Base-by-base conservation (phyloP, 805 yeast species). In the Nakazawaea wickerhamii region DNA sequence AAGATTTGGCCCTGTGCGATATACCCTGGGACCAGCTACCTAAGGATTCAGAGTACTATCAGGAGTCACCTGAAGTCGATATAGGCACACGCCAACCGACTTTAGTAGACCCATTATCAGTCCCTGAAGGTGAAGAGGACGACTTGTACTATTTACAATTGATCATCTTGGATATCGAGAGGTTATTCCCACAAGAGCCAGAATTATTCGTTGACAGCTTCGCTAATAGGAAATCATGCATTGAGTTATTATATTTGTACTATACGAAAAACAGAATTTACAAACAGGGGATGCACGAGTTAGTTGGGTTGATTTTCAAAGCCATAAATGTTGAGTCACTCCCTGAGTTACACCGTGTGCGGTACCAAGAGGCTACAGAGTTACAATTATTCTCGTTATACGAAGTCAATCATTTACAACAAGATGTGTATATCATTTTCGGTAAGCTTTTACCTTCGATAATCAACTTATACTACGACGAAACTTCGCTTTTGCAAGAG, bases 261-360 rank as follows among this genome's bases (percentile, higher is more conserved):
- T 61, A 75, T 44, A 72, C 71, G 55, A 65, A 73, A 48, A 66
- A 70, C 43, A 58, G 65, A 3, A 66, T 66, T 10, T 71, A 71
- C 47, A 70, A 67, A 47, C 81, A 76, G 52, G 81, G 81, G 1
- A 53, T 73, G 38, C 81, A 76, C 56, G 81, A 76, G 52, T 57
- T 75, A 4, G 56, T 70, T 40, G 81, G 80, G 1, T 52, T 75
- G 41, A 60, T 76, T 6, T 74, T 63, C 51, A 58, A 69, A 15
- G 64, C 63, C 40, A 44, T 75, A 17, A 49, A 50, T 30, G 38
- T 41, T 2, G 37, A 41, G 3, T 41, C 39, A 6, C 18, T 41
- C 1, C 18, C 27, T 3, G 33, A 37, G 11, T 59, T 10, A 37
- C 19, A 15, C 2, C 22, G 36, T 10, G 32, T 13, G n/a, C 32